Base-by-base conservation (phyloP, 2,329 filamentous ascomycete species). In the Blastomyces gilchristii region DNA sequence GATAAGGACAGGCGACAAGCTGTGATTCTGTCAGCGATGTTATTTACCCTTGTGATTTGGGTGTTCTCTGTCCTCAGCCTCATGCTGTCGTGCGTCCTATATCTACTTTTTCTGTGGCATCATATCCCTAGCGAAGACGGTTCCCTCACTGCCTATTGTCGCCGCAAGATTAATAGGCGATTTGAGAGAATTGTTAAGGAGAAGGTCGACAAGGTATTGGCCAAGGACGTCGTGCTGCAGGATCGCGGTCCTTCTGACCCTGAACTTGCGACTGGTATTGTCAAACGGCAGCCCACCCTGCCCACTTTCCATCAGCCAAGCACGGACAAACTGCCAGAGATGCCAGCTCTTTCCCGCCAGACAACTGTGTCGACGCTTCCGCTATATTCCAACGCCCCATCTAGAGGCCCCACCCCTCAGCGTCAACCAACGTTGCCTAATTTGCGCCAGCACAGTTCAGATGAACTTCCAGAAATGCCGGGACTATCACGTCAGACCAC, bases 11-110 rank as follows among this genome's bases (percentile, higher is more conserved):
- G 85, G 65, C 85, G 87, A 67, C 90, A 96, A 74, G 90, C 89
- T 1, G 78, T 94, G 65, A 89, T 97, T 68, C 81, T 97, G 60
- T 89, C 87, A 49, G 87, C 90, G 75, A 97, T 97, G 94, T 78
- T 91, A 66, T 97, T 96, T 77, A 97, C 93, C 3, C 75, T 96
- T 28, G 74, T 97, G 62, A 85, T 97, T 68, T 97, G 93, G 93
- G 81, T 91, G 16, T 86, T 97, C 69, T 88, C 89, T 0, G 83
- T 89, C 6, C 72, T 97, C 62, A 82, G 79, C 63, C 81, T 97
- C 60, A 78, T 93, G n/a, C 72, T 89, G 11, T 91, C 90, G 0
- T 79, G 86, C 28, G 70, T 95, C 1, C 86, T 96, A 65, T 97
- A 96, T 76, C 75, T 96, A 47, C 84, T 90, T 70, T 99, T 96